Conservation (phyloP, 345 rosid genomes). For the Fremontodendron californicum region DNA sequence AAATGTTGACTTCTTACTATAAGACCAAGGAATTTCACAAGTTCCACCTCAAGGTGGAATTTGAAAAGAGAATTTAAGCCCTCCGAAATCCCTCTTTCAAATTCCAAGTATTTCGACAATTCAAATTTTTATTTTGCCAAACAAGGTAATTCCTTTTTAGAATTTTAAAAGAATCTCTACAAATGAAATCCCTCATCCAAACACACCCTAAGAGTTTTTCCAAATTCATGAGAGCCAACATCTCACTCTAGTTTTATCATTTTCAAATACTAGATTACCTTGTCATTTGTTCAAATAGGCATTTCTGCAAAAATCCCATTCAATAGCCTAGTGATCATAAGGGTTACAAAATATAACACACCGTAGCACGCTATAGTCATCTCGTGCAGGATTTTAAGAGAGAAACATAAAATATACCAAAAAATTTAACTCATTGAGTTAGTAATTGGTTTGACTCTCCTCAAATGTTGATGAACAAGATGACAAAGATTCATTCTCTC, state of each 20-base stretch:
- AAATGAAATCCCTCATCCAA: not conserved
- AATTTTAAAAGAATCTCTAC: not conserved
- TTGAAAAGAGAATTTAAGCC: no score
- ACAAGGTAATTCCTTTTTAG: no score
- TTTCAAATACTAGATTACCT: not conserved
- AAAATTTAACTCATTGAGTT: not conserved
- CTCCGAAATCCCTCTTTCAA: no score
- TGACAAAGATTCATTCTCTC: not conserved
- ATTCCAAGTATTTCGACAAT: no score
- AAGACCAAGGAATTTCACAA: no score
- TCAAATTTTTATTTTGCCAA: no score
- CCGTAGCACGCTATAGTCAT: not conserved
- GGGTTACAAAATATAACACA: not conserved
- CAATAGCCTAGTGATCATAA: not conserved
- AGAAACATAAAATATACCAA: not conserved
- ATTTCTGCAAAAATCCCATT: not conserved
- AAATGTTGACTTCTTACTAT: no score
- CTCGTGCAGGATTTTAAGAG: not conserved
- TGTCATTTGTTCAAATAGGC: not conserved
- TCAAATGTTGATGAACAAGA: not conserved
- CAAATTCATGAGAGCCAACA: not conserved
- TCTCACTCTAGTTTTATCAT: not conserved
- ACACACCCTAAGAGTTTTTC: no score
- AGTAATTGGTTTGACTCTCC: not conserved
- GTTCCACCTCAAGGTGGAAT: no score